Evolutionary conservation across 2,329 filamentous ascomycete genomes (phyloP), one percentile per base, ranked within the genome.

Genomic region (Beauveria varroae): DNA sequence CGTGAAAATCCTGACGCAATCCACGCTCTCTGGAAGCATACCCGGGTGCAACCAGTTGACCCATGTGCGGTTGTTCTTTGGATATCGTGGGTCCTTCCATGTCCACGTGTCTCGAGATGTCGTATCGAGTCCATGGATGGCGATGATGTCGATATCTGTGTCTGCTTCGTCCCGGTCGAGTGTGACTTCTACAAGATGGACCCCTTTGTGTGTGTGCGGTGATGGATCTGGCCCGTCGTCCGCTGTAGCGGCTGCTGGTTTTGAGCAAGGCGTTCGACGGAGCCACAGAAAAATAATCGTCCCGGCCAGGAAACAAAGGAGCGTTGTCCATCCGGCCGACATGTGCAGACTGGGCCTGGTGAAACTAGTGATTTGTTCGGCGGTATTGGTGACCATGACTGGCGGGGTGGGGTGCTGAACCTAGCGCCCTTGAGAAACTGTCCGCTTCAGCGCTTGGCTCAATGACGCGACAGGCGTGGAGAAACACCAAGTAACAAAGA

Each of bases 61-160:
- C 26, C 26, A 30, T 8, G 14, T 20, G 67, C 67, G 4, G 67
- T 26, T n/a, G 50, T 54, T 57, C 12, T 37, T 7, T 10, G 49
- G 55, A 5, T 56, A 5, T 10, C 51, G 10, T 18, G 52, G 47
- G 51, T 57, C 34, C 24, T 61, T 62, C 64, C 64, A 69, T 49
- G 53, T 65, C 70, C 68, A 72, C 4, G 70, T 71, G 24, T 68
- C 66, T 3, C 65, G 68, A 44, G 69, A 70, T n/a, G 65, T 65
- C 10, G 69, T 70, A 56, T 72, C 67, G 30, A 72, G 63, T 61
- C 70, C 66, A 65, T 70, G 75, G 37, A 77, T 73, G n/a, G 76
- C 64, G 34, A 75, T 71, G 50, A 76, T 67, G 14, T 71, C 69
- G 24, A 66, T 55, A 12, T 69, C 64, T 14, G 68, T 63, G 43